Percentiles rank a stretch among this genome's conserved stretches.
phyloP scores from a whole-genome alignment of 2,329 filamentous ascomycete genomes.

The Pyrenophora seminiperda region DNA sequence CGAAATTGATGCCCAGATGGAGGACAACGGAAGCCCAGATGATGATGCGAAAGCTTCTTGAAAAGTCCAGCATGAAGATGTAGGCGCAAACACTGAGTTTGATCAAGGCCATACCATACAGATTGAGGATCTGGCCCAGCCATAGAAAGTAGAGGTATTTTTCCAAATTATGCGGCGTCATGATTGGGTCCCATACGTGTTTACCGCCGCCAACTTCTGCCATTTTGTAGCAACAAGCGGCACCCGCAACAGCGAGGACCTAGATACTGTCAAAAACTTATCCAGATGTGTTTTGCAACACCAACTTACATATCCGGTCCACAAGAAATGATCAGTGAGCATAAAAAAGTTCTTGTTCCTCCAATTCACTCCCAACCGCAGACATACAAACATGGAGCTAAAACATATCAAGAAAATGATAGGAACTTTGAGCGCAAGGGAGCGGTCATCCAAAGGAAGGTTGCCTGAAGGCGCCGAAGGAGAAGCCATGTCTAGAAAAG shows the following conservation, averaged over 20 bases:
- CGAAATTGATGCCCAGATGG: conserved; percentile 29
- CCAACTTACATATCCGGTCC: conserved; percentile 29
- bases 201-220: conserved; percentile 25
- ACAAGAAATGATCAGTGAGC: conserved; percentile 33
- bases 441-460: conserved; percentile 30
- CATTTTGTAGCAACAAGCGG: conserved; percentile 27
- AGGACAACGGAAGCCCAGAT: conserved; percentile 31
- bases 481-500: conserved; percentile 20
- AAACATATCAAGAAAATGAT: conserved; percentile 28
- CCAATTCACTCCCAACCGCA: conserved; percentile 27
- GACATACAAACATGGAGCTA: conserved; percentile 30
- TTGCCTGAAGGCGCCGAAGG: conserved; percentile 9
- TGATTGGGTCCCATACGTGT: conserved; percentile 33
- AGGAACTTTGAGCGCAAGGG: conserved; percentile 30
- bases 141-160: conserved; percentile 28
- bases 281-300: too few relatives aligned
- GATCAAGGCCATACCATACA: conserved; percentile 36
- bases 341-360: conserved; percentile 30
- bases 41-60: conserved; percentile 24
- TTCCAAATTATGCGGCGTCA: conserved; percentile 25
- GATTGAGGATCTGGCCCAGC: conserved; percentile 31
- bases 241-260: conserved; percentile 29
- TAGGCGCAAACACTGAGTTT: conserved; percentile 38
- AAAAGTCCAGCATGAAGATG: conserved; percentile 35
- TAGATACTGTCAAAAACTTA: conserved; percentile 12